Percentiles rank a stretch among this genome's conserved stretches.
These are phyloP conservation scores for Hyphochytrium catenoides DNA, from an alignment of 352 stramenopile genomes.

Conservation along the genomic window DNA sequence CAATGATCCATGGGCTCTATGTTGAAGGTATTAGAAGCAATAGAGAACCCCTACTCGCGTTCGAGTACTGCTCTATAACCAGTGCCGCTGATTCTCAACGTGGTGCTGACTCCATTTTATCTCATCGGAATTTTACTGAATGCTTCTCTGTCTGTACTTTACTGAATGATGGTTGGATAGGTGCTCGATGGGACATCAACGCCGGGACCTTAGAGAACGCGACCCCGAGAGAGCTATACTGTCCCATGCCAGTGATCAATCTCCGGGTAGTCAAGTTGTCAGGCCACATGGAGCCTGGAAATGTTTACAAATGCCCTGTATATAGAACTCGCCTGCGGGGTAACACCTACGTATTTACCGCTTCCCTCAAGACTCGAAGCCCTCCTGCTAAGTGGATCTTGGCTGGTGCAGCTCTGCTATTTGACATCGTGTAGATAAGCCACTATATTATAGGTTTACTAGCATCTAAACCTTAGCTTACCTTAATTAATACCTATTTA, in stretches of 20 bases:
- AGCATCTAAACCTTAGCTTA: no score
- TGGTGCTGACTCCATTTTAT: no score
- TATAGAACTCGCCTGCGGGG: conserved; percentile 72
- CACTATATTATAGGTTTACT: no score
- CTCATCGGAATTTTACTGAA: no score
- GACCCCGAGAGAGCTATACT: conserved; percentile 68
- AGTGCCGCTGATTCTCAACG: no score
- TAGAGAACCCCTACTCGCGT: no score
- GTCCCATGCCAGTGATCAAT: conserved; percentile 70
- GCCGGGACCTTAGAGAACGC: conserved; percentile 49
- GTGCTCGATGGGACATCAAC: conserved; percentile 56
- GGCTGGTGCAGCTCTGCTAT: conserved; percentile 57
- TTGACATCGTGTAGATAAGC: conserved; percentile 67
- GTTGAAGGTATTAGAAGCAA: no score
- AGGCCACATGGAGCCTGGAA: conserved; percentile 20
- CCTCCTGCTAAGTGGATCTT: conserved; percentile 67
- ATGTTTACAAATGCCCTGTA: conserved; percentile 68
- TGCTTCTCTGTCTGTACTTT: no score
- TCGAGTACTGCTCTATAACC: no score
- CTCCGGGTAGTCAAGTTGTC: conserved; percentile 31
- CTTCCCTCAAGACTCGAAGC: conserved; percentile 54
- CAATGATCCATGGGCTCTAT: conserved; percentile 61
- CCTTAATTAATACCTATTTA: no score
- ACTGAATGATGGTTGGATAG: no score
- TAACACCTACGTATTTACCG: conserved; percentile 62